Evolutionary conservation across 2,329 filamentous ascomycete genomes (phyloP), one percentile per base, ranked within the genome.

Genomic region (Didymella exigua): DNA sequence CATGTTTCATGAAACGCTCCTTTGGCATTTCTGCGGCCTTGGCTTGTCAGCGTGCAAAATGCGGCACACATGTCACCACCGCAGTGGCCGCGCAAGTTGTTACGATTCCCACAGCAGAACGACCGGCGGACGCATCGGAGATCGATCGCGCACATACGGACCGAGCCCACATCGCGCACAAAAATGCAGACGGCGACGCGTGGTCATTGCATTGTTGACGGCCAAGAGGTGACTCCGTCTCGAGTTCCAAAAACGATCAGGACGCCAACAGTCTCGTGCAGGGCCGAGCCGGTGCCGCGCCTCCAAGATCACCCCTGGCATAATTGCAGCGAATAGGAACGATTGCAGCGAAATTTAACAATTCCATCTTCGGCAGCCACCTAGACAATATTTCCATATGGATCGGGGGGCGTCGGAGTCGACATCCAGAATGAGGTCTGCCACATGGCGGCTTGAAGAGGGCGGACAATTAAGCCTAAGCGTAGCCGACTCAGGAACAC

Each of bases 1-100:
- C 53, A 54, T 58, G 65, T 68, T 68, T 67, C 65, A 67, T 62
- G 59, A 69, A 69, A 69, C 65, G 45, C 34, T 31, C 30, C 52
- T 55, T 46, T 53, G 46, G 16, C 40, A 54, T 54, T 33, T 54
- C 40, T 49, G 52, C 45, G 33, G 46, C 40, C 52, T 54, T 54
- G 45, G 52, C 47, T 37, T 40, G 43, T 56, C 43, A 50, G 52
- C 52, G 10, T 43, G 42, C 52, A 49, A 31, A 40, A 27, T 23
- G 30, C 27, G 11, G 50, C 24, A 9, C 18, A 24, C 36, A 45
- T 42, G 36, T 50, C 52, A 50, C 36, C 52, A 46, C 42, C 41
- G 42, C 42, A 27, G 40, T 42, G 42, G 33, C 27, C 33, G 34
- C 27, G 34, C 36, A 38, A 24, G 5, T 24, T 6, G 36, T n/a